These are phyloP conservation scores for Musa schizocarpa DNA, from an alignment of 176 grass and related monocot genomes.

Conservation along the genomic window DNA sequence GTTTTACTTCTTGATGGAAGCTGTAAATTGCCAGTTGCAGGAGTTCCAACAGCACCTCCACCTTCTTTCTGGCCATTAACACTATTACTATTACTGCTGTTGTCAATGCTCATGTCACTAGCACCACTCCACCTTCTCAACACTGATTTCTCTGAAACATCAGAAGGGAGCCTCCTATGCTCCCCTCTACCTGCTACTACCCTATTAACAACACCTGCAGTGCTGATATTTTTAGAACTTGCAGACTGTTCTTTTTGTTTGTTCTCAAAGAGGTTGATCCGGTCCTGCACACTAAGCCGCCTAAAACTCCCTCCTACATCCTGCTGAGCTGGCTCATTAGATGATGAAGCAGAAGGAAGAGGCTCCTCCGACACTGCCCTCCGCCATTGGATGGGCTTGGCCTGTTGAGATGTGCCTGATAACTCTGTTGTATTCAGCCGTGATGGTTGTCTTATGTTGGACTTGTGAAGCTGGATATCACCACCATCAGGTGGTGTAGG, in stretches of 20 bases:
- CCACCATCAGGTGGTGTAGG: conserved; percentile 1
- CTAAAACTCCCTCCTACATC: conserved; percentile 38
- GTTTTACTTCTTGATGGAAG: conserved; percentile 36
- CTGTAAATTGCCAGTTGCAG: conserved; percentile 51
- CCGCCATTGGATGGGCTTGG: conserved; percentile 4
- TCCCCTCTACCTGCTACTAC: conserved; percentile 63
- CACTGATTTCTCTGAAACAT: conserved; percentile 68
- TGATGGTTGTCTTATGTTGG: neutral
- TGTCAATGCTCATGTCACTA: conserved; percentile 99
- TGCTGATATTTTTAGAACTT: conserved; percentile 48
- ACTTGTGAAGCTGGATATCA: neutral
- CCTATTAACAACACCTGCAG: conserved; percentile 36
- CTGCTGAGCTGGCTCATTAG: conserved; percentile 3
- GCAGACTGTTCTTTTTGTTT: conserved; percentile 72
- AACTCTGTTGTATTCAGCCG: neutral
- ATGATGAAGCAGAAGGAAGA: conserved; percentile 18
- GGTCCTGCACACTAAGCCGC: conserved; percentile 90
- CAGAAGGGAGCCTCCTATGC: conserved; percentile 85
- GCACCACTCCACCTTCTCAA: conserved; percentile 92
- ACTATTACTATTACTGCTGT: conserved; percentile 42
- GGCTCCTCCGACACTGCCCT: conserved; percentile 37
- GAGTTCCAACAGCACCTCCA: conserved; percentile 47
- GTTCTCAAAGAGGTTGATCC: conserved; percentile 90
- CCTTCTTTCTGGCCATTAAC: conserved; percentile 62
- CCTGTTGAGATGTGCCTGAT: conserved; percentile 8